A percentile compares a stretch with the other conserved stretches of the same genome.
These are phyloP conservation scores for Geotrichum reessii DNA, from an alignment of 1,139 yeast genomes.

Conservation along the genomic window DNA sequence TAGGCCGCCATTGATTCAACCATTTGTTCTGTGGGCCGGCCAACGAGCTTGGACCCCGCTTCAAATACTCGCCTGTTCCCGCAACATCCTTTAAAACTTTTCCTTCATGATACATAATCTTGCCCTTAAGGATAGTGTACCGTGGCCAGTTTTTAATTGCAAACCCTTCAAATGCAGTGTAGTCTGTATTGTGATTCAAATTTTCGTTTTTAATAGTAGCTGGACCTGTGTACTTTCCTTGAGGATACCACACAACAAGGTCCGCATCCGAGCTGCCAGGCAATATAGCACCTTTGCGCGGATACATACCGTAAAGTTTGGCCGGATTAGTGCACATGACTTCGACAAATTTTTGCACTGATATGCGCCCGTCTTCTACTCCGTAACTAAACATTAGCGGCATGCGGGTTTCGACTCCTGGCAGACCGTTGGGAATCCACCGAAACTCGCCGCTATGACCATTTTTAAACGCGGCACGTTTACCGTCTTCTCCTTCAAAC, in stretches of 20 bases:
- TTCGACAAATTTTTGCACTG: conserved; percentile 43
- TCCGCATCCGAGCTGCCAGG: conserved; percentile 44
- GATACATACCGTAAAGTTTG: conserved; percentile 38
- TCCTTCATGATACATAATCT: conserved; percentile 33
- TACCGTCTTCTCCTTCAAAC: conserved; percentile 40
- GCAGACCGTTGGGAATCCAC: conserved; percentile 43
- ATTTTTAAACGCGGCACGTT: conserved; percentile 28
- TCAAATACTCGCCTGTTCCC: conserved; percentile 10
- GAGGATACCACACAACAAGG: conserved; percentile 43
- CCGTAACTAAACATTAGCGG: conserved; percentile 43
- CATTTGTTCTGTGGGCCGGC: conserved; percentile 13
- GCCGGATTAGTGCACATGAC: conserved; percentile 43
- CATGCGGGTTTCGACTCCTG: conserved; percentile 45
- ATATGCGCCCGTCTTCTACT: conserved; percentile 39
- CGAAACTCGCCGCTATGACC: conserved; percentile 40
- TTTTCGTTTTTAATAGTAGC: conserved; percentile 35
- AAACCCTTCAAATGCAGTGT: conserved; percentile 45
- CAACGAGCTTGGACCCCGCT: conserved; percentile 10
- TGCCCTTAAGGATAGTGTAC: conserved; percentile 41
- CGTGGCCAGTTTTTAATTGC: conserved; percentile 44
- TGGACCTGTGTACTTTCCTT: conserved; percentile 30
- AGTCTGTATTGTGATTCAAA: conserved; percentile 43
- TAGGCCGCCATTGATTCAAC: conserved; percentile 16
- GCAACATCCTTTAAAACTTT: conserved; percentile 29
- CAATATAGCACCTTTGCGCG: conserved; percentile 36